Evolutionary conservation across 2,329 filamentous ascomycete species (phyloP), one percentile per base, ranked within the genome.

Genomic region (Pyrenophora graminea): DNA sequence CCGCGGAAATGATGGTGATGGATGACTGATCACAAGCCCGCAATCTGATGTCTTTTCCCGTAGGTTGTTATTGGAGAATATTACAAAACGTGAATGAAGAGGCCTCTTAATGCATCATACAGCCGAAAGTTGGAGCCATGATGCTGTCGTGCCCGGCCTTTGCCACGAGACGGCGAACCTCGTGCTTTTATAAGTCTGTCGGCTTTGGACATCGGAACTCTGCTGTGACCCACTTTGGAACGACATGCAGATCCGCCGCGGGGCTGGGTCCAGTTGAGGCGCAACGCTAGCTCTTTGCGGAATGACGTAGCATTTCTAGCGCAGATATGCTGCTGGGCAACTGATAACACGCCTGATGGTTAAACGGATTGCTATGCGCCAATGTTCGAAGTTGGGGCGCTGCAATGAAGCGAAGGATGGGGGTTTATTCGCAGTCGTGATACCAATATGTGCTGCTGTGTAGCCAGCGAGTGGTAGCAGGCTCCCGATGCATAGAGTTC

Each of bases 271-370:
- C 56, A 63, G 62, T 59, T 23, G 46, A 53, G 45, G 46, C 23
- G 27, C 10, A 8, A 38, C 42, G 42, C 63, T 66, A 66, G 56
- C 55, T 45, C 19, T 30, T 21, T 66, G 48, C 21, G 56, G 64
- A 42, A 59, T 64, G 61, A 61, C 58, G 61, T 53, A 21, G 53
- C 50, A 60, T 7, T 8, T 9, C 8, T 25, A 25, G 23, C 19
- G 19, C 19, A 21, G 43, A 51, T 60, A 56, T 39, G 47, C 27
- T 33, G 10, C 34, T 48, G 44, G 41, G 27, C 30, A 49, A 40
- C 45, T 60, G 62, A 67, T 69, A 69, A 64, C 59, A 51, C 42
- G 31, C 39, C 44, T 45, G 41, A 58, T 48, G 56, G 59, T 58
- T 50, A 58, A 59, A 51, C 34, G 39, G 48, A 39, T 19, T 46